phyloP scores from a whole-genome alignment of 179 eudicot genomes.

The Heliamphora pulchella region DNA sequence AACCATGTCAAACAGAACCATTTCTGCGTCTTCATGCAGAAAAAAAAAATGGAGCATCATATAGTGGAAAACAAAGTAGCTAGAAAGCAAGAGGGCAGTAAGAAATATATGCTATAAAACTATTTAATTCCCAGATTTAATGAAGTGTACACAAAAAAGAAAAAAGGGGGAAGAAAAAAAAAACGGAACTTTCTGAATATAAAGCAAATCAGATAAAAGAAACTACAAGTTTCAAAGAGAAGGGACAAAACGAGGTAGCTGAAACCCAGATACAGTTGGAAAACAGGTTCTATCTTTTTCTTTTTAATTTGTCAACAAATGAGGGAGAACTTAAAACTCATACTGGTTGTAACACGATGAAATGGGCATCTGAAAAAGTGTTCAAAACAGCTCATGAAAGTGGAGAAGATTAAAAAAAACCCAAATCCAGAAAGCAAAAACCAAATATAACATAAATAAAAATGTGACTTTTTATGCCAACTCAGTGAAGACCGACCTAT shows the following conservation, averaged over 20 bases:
- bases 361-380: background rate
- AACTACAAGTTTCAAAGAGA: background rate
- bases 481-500: constrained; percentile 18
- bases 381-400: constrained; percentile 1
- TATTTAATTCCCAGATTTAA: background rate
- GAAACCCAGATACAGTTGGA: background rate
- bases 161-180: background rate
- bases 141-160: background rate
- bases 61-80: background rate
- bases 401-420: background rate
- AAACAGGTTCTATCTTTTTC: background rate
- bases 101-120: background rate
- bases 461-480: constrained; percentile 6
- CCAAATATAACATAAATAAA: constrained; percentile 13
- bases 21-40: background rate
- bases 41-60: background rate
- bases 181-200: background rate
- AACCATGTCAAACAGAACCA: background rate
- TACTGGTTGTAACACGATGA: background rate
- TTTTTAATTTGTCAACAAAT: background rate
- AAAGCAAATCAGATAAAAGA: background rate
- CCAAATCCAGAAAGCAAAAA: constrained; percentile 14
- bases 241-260: background rate
- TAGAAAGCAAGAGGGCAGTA: background rate
- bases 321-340: background rate